Evolutionary conservation across 1,139 yeast genomes (phyloP).

Genomic region (Nakaseomyces glabratus): DNA sequence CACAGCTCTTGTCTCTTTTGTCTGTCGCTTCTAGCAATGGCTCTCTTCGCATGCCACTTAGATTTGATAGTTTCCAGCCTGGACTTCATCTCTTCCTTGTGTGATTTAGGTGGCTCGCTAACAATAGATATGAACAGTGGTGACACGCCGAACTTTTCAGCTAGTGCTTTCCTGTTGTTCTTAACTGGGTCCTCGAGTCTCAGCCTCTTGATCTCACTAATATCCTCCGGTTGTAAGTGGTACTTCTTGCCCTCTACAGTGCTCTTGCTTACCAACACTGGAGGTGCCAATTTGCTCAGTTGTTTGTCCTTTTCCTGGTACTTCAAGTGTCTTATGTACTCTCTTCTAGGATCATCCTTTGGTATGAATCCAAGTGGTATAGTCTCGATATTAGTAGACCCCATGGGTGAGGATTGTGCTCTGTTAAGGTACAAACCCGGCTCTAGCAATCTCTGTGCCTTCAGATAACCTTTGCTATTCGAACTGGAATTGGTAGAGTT

Average conservation of each 20-base stretch:
- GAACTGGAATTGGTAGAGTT: conserved; percentile 27
- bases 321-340: conserved; percentile 5
- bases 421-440: conserved; percentile 27
- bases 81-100: conserved; percentile 37
- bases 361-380: conserved; percentile 29
- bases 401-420: conserved; percentile 28
- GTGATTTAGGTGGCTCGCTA: conserved; percentile 36
- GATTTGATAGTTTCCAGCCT: conserved; percentile 37
- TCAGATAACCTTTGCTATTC: conserved; percentile 28
- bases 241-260: conserved; percentile 39
- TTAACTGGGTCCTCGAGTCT: conserved; percentile 52
- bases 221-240: conserved; percentile 52
- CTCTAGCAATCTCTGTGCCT: conserved; percentile 20
- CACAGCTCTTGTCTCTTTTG: conserved; percentile 49
- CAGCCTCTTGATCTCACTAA: conserved; percentile 50
- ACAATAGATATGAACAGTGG: conserved; percentile 47
- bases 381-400: conserved; percentile 30
- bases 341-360: conserved; percentile 25
- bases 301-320: conserved; percentile 13
- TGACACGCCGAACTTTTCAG: conserved; percentile 52
- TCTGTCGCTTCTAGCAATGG: conserved; percentile 44
- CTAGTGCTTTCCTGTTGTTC: conserved; percentile 63
- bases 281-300: conserved; percentile 23
- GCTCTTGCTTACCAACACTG: conserved; percentile 19
- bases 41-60: conserved; percentile 42